Conservation (phyloP, 1,139 yeast genomes). For the Kodamaea derodonti region DNA sequence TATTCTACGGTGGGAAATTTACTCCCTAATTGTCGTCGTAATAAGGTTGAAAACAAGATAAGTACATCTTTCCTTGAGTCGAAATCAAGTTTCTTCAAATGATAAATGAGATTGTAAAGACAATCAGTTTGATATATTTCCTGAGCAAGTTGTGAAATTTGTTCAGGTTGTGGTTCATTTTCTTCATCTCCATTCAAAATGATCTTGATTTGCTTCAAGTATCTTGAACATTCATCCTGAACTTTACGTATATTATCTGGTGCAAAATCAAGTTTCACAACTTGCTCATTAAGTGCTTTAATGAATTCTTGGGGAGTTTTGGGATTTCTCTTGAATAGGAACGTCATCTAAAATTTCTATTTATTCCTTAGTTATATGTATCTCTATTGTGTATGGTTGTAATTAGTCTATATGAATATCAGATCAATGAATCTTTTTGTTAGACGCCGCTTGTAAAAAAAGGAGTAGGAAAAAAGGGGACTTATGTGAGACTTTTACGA, state of each 20-base stretch:
- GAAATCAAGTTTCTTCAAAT: constrained; percentile 68
- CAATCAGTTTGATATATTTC: constrained; percentile 75
- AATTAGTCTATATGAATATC: too few species aligned
- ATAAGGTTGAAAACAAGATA: constrained; percentile 65
- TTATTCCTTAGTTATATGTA: too few species aligned
- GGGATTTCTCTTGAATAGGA: constrained; percentile 87
- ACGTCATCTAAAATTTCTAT: too few species aligned
- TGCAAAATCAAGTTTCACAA: constrained; percentile 56
- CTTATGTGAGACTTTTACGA: too few species aligned
- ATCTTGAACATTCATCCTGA: constrained; percentile 75
- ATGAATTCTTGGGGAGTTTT: constrained; percentile 86
- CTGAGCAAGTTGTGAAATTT: constrained; percentile 65
- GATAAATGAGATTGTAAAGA: constrained; percentile 54
- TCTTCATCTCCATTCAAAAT: constrained; percentile 75
- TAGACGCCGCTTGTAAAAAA: too few species aligned
- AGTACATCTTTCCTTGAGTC: constrained; percentile 86
- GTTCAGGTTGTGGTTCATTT: constrained; percentile 71
- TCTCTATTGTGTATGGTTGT: too few species aligned
- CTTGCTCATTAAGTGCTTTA: constrained; percentile 68
- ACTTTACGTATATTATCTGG: constrained; percentile 55
- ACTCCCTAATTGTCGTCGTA: constrained; percentile 75
- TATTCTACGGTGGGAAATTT: constrained; percentile 88
- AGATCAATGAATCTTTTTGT: too few species aligned
- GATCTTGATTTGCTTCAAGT: constrained; percentile 62
- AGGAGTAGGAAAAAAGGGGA: too few species aligned